Evolutionary conservation across 164 flowering plant genomes (phyloP).

Genomic region (Piper longum): DNA sequence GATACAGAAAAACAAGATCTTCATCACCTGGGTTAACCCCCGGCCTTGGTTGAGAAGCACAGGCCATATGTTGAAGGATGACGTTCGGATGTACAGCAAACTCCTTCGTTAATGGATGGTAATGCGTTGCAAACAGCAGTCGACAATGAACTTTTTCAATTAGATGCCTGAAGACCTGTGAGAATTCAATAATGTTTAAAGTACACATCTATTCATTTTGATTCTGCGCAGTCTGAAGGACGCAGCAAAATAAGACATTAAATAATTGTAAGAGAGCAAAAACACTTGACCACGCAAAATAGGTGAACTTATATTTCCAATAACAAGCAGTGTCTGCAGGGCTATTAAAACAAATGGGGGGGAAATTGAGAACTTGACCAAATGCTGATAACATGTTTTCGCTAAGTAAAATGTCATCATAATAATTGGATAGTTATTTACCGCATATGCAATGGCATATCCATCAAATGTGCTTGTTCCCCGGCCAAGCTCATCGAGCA

Average conservation of each 20-base stretch:
- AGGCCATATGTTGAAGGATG: conserved; percentile 83
- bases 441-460: conserved; percentile 97
- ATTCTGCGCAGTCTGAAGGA: no score
- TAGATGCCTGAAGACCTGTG: conserved; percentile 86
- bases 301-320: no score
- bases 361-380: no score
- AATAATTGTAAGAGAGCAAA: no score
- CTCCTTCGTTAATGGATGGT: conserved; percentile 90
- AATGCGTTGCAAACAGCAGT: conserved; percentile 87
- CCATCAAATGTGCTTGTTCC: conserved; percentile 99
- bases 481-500: conserved; percentile 95
- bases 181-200: no score
- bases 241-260: no score
- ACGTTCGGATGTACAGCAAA: conserved; percentile 84
- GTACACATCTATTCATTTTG: no score
- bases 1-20: conserved; percentile 73
- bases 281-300: no score
- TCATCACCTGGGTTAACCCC: conserved; percentile 17
- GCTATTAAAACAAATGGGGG: no score
- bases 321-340: no score
- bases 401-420: no score
- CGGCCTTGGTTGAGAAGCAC: conserved; percentile 31
- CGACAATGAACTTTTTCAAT: conserved; percentile 85
- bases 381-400: no score
- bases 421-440: conserved; percentile 19